phyloP scores from a whole-genome alignment of 495 filamentous ascomycete genomes.

The Peziza echinospora region DNA sequence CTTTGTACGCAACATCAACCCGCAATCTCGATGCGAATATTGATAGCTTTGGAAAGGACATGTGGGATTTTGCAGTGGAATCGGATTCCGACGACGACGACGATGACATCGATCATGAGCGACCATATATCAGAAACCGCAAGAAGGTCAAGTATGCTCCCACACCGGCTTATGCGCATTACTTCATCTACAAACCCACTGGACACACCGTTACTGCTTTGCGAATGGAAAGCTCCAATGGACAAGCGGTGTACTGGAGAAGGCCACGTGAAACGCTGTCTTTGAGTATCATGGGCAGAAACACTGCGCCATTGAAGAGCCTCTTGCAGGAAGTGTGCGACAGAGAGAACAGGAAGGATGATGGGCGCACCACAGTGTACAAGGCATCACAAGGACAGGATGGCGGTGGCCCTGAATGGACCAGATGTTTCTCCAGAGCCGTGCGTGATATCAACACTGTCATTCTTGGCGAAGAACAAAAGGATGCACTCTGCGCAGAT shows the following conservation, averaged over 20 bases:
- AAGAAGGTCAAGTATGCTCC: constrained; percentile 10
- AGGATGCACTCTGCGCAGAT: constrained; percentile 48
- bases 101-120: background rate
- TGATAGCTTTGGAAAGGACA: background rate
- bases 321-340: constrained; percentile 8
- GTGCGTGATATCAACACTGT: constrained; percentile 66
- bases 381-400: constrained; percentile 2
- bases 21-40: constrained; percentile 1
- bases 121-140: background rate
- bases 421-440: constrained; percentile 25
- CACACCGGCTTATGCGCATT: constrained; percentile 1
- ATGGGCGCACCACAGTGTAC: constrained; percentile 11
- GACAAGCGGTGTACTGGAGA: background rate
- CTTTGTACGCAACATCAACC: background rate
- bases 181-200: constrained; percentile 6
- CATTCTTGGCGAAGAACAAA: constrained; percentile 53
- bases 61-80: background rate
- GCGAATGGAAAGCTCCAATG: constrained; percentile 2
- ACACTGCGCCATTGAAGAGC: constrained; percentile 4
- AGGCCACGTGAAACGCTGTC: constrained; percentile 1
- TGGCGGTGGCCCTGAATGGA: constrained; percentile 6
- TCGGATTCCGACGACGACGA: background rate
- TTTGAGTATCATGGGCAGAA: constrained; percentile 8
- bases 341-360: constrained; percentile 4
- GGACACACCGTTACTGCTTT: constrained; percentile 5